A percentile compares a stretch with the other conserved stretches of the same genome.
Conservation (phyloP, 2,329 filamentous ascomycete genomes). For the Emergomyces africanus region DNA sequence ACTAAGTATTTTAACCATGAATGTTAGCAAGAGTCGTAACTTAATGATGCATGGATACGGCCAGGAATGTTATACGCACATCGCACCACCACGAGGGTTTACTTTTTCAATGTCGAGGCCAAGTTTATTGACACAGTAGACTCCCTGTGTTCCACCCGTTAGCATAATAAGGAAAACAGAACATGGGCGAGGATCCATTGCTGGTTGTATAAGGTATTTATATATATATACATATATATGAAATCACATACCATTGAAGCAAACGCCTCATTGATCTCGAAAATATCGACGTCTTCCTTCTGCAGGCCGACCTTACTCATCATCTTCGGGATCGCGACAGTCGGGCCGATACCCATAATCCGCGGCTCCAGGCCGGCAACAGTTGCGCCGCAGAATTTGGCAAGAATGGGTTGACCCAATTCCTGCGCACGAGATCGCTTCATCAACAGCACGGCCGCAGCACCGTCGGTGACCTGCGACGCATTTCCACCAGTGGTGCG, state of each 20-base stretch:
- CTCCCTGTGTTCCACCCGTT: slow-evolving; percentile 47
- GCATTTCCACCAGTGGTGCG: slow-evolving; percentile 88
- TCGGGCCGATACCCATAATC: slow-evolving; percentile 86
- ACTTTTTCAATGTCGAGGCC: slow-evolving; percentile 69
- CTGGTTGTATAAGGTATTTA: too few species aligned
- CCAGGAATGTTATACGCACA: slow-evolving; percentile 30
- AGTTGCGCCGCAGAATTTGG: slow-evolving; percentile 75
- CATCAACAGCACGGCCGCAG: slow-evolving; percentile 85
- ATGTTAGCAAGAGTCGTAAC: background rate
- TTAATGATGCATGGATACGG: background rate
- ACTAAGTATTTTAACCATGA: slow-evolving; percentile 13
- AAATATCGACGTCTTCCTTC: slow-evolving; percentile 28
- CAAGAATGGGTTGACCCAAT: slow-evolving; percentile 71
- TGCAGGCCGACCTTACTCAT: slow-evolving; percentile 67
- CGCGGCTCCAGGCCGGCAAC: slow-evolving; percentile 76
- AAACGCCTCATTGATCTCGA: slow-evolving; percentile 71
- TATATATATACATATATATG: background rate
- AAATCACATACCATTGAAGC: slow-evolving; percentile 45
- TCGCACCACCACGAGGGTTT: slow-evolving; percentile 88
- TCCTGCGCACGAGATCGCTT: slow-evolving; percentile 72
- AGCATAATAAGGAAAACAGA: background rate
- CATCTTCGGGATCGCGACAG: slow-evolving; percentile 82
- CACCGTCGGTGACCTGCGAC: slow-evolving; percentile 82
- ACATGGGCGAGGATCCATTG: slow-evolving; percentile 1
- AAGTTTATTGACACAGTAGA: slow-evolving; percentile 80